phyloP scores from a whole-genome alignment of 192 early-diverging fungal genomes.

The Entophlyctis helioformis region DNA sequence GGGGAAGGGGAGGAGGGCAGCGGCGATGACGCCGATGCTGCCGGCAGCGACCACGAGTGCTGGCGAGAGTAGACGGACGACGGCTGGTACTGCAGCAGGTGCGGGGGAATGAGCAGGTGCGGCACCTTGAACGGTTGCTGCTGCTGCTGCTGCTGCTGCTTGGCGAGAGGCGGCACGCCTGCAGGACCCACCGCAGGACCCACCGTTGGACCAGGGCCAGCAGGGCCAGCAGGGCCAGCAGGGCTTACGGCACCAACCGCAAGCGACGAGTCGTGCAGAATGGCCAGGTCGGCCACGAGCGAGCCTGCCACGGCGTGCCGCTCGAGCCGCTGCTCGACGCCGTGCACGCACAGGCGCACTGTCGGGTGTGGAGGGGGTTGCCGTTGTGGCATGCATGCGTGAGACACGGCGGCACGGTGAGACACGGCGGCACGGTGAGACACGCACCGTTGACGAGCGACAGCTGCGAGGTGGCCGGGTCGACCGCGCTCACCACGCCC shows the following conservation, averaged over 20 bases:
- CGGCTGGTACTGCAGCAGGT: slow-evolving; percentile 31
- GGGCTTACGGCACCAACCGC: too few species aligned
- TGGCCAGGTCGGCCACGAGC: slow-evolving; percentile 20
- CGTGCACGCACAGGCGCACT: neutral
- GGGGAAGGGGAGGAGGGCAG: neutral
- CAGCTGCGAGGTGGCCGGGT: slow-evolving; percentile 44
- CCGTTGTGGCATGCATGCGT: neutral
- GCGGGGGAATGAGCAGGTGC: slow-evolving; percentile 4
- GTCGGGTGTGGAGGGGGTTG: neutral
- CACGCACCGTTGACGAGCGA: slow-evolving; percentile 46
- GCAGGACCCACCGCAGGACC: too few species aligned
- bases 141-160: too few species aligned
- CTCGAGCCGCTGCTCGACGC: neutral
- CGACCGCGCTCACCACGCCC: slow-evolving; percentile 48
- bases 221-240: too few species aligned
- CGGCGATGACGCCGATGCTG: neutral
- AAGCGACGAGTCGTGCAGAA: too few species aligned
- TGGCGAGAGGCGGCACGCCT: too few species aligned
- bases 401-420: neutral
- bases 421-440: neutral
- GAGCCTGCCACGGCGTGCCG: slow-evolving; percentile 7
- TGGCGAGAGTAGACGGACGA: neutral
- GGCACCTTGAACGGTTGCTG: too few species aligned
- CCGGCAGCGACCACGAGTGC: neutral
- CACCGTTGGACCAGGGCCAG: too few species aligned